A percentile compares a stretch with the other conserved stretches of the same genome.
Evolutionary conservation across 257 asterid species (phyloP).

Genomic region (Capsicum chinense): DNA sequence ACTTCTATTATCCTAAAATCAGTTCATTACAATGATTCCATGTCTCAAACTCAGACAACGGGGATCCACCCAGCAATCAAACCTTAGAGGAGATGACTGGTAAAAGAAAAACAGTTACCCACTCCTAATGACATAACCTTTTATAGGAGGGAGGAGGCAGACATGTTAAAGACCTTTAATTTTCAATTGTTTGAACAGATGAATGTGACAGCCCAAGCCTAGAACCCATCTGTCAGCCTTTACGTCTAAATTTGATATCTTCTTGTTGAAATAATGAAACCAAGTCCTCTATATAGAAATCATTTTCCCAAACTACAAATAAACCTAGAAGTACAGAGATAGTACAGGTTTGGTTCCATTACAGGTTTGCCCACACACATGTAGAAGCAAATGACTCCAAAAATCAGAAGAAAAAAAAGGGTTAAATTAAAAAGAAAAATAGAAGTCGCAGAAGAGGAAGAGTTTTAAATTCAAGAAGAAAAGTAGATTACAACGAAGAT

Average conservation of each 20-base stretch:
- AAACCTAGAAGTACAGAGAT: neutral
- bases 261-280: neutral
- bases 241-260: neutral
- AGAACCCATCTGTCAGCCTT: neutral
- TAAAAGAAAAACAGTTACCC: neutral
- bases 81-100: slow-evolving; percentile 9
- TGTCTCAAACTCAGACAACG: neutral
- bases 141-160: neutral
- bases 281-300: neutral
- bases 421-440: too few species aligned
- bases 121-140: slow-evolving; percentile 5
- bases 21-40: neutral
- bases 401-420: too few species aligned
- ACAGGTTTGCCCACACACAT: neutral
- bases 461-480: too few species aligned
- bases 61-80: neutral
- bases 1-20: neutral
- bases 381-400: neutral
- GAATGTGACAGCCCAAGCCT: neutral
- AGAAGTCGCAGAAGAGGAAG: too few species aligned
- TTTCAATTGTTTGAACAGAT: neutral
- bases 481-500: too few species aligned
- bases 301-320: neutral
- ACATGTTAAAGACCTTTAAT: neutral
- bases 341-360: neutral